phyloP scores from a whole-genome alignment of 164 flowering plant species.

The Platanus orientalis region DNA sequence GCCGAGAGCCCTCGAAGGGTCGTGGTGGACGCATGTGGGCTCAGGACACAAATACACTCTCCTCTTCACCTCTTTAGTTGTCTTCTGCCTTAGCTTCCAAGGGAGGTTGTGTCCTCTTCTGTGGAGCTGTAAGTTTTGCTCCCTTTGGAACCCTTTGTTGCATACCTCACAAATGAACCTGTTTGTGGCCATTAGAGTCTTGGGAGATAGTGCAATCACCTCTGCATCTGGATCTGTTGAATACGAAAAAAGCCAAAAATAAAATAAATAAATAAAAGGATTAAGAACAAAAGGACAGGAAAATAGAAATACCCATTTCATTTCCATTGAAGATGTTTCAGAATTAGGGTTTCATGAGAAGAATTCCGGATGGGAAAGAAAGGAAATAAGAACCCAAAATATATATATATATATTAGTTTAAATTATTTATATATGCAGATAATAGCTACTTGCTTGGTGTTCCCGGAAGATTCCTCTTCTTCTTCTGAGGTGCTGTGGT shows the following conservation, averaged over 20 bases:
- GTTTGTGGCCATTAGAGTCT: constrained; percentile 89
- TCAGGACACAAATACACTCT: constrained; percentile 87
- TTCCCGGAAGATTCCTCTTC: constrained; percentile 76
- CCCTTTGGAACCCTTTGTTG: constrained; percentile 91
- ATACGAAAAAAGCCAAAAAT: too few species aligned
- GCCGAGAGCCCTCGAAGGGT: constrained; percentile 81
- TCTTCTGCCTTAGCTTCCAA: constrained; percentile 87
- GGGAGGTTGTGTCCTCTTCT: constrained; percentile 94
- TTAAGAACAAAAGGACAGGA: neutral
- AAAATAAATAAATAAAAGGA: neutral
- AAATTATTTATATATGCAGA: neutral
- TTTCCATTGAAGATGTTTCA: constrained; percentile 5
- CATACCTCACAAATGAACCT: constrained; percentile 89
- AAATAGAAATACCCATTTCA: constrained; percentile 11
- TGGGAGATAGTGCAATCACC: constrained; percentile 82
- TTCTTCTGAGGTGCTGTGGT: constrained; percentile 47
- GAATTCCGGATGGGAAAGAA: neutral
- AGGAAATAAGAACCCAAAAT: neutral
- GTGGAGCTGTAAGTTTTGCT: constrained; percentile 86
- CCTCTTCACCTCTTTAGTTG: constrained; percentile 61
- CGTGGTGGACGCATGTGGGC: constrained; percentile 85
- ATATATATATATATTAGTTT: neutral
- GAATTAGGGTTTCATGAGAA: constrained; percentile 14
- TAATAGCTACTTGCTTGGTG: constrained; percentile 63
- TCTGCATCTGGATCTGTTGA: constrained; percentile 84